Evolutionary conservation across 2,329 filamentous ascomycete species (phyloP).

Genomic region (Byssoonygena ceratinophila): DNA sequence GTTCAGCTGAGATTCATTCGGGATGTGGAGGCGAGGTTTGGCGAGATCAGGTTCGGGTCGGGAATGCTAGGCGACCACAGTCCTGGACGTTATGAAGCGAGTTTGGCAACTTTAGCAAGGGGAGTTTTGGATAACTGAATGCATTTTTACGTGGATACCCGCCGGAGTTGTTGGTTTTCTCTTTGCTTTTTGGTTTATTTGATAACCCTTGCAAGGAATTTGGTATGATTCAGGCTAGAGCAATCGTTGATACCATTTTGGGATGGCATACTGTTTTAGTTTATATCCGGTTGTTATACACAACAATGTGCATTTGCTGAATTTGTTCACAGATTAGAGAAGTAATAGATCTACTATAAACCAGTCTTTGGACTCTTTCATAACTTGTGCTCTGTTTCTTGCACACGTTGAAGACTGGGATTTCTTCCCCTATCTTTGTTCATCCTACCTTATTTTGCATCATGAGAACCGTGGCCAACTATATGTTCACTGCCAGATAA

Average conservation of each 20-base stretch:
- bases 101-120: conserved; percentile 49
- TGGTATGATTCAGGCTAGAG: neutral
- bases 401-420: too few species aligned
- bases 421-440: too few species aligned
- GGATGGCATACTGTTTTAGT: too few species aligned
- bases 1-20: conserved; percentile 60
- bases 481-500: too few species aligned
- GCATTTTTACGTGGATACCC: neutral
- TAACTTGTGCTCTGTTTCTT: too few species aligned
- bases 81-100: conserved; percentile 61
- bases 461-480: too few species aligned
- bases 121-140: conserved; percentile 35
- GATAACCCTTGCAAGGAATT: neutral
- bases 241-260: neutral
- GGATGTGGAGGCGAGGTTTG: conserved; percentile 60
- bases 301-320: too few species aligned
- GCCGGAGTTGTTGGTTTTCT: neutral
- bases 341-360: too few species aligned
- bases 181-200: neutral
- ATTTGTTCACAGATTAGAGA: too few species aligned
- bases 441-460: too few species aligned
- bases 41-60: conserved; percentile 59
- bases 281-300: too few species aligned
- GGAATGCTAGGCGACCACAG: conserved; percentile 69
- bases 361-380: too few species aligned